Percentiles rank a stretch among this genome's conserved stretches.
phyloP scores from a whole-genome alignment of 1,284 basidiomycete species.

The Cryptococcus floricola region DNA sequence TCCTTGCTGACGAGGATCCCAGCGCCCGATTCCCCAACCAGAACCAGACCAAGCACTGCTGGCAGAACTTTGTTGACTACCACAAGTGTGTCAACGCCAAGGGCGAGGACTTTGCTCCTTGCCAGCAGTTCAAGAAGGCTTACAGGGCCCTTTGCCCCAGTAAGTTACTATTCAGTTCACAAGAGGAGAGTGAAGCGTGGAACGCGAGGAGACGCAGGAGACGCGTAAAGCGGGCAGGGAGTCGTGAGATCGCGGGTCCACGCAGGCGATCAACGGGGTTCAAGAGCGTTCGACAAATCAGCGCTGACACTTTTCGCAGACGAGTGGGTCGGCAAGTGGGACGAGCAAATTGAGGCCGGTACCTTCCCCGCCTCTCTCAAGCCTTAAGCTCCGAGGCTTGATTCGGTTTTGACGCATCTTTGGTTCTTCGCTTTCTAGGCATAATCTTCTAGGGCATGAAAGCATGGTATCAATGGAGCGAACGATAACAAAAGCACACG shows the following conservation, averaged over 20 bases:
- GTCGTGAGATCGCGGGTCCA: background rate
- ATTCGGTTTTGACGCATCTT: background rate
- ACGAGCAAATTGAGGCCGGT: conserved; percentile 86
- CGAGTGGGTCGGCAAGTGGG: conserved; percentile 84
- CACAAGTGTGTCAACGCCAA: conserved; percentile 96
- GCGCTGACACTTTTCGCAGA: conserved; percentile 52
- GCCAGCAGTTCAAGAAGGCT: conserved; percentile 97
- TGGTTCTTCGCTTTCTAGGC: background rate
- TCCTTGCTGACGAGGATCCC: background rate
- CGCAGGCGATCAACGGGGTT: background rate
- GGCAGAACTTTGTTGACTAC: conserved; percentile 97
- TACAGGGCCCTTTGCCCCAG: conserved; percentile 98
- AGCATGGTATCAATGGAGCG: no score
- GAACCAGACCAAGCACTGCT: conserved; percentile 93
- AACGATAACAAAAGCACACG: no score
- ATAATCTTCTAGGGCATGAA: background rate
- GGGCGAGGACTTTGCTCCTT: conserved; percentile 95
- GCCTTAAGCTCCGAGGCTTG: conserved; percentile 50
- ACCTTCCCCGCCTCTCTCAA: conserved; percentile 88
- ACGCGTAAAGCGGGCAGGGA: background rate
- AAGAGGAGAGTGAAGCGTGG: background rate
- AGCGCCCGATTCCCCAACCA: conserved; percentile 90
- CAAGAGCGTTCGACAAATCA: background rate
- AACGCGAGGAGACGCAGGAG: no score
- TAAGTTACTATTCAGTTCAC: conserved; percentile 54